Conservation (phyloP, 352 stramenopile genomes). For the Pythium volutum region DNA sequence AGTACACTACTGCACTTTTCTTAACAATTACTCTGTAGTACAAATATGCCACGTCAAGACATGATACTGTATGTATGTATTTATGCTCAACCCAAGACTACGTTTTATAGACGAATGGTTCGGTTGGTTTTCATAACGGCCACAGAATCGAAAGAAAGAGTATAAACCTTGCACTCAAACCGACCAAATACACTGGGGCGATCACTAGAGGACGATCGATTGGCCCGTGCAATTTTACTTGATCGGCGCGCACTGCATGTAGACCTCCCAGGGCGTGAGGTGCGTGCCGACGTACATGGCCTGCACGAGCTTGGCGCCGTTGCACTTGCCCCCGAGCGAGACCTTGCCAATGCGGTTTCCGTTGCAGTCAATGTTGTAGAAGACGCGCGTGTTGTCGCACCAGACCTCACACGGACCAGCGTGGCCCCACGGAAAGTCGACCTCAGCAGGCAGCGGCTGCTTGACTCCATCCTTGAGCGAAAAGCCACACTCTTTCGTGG, state of each 20-base stretch:
- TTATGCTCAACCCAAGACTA: too few species aligned
- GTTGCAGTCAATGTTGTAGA: constrained; percentile 6
- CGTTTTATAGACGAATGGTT: too few species aligned
- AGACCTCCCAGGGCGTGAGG: constrained; percentile 10
- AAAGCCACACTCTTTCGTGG: constrained; percentile 18
- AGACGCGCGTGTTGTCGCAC: constrained; percentile 3
- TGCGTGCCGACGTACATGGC: constrained; percentile 18
- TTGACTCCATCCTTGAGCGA: constrained; percentile 1
- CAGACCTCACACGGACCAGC: constrained; percentile 18
- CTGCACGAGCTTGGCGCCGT: constrained; percentile 6
- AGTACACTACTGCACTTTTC: too few species aligned
- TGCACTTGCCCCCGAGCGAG: constrained; percentile 6
- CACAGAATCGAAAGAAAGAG: too few species aligned
- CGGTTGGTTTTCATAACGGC: too few species aligned
- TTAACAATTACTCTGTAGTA: too few species aligned
- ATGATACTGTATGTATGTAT: too few species aligned
- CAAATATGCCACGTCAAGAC: too few species aligned
- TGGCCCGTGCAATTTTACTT: too few species aligned
- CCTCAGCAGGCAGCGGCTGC: constrained; percentile 1
- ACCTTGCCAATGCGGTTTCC: constrained; percentile 14
- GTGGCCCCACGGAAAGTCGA: constrained; percentile 24
- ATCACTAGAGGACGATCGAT: too few species aligned
- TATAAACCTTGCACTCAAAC: too few species aligned
- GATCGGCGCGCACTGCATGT: not conserved
- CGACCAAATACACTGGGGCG: too few species aligned